These are phyloP conservation scores for Lasiodiplodia gonubiensis DNA, from an alignment of 2,329 filamentous ascomycete genomes.

Conservation along the genomic window DNA sequence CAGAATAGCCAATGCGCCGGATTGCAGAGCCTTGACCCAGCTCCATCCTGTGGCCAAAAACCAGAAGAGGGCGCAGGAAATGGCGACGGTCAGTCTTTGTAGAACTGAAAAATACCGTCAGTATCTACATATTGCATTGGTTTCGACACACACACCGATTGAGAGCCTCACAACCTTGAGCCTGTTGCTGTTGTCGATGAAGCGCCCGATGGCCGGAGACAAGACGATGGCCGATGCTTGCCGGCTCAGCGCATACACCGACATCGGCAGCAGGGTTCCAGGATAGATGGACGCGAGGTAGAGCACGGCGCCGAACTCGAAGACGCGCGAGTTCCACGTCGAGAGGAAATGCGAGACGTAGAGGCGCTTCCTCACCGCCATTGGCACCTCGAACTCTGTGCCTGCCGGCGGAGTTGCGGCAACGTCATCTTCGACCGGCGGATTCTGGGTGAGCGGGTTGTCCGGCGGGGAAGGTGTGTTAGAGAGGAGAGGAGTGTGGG, in stretches of 20 bases:
- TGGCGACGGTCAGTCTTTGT: background rate
- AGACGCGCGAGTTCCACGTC: constrained; percentile 56
- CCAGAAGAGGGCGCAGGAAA: background rate
- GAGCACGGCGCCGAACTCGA: constrained; percentile 58
- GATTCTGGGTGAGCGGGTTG: background rate
- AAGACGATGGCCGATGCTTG: constrained; percentile 63
- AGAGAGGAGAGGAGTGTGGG: background rate
- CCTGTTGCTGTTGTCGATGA: constrained; percentile 57
- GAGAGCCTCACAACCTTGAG: constrained; percentile 30
- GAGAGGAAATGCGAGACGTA: constrained; percentile 56
- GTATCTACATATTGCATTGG: too few relatives aligned
- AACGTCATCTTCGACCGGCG: background rate
- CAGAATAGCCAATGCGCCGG: background rate
- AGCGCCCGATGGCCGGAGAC: constrained; percentile 62
- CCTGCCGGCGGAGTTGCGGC: background rate
- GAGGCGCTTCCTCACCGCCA: constrained; percentile 34
- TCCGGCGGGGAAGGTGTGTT: background rate
- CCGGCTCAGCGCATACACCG: constrained; percentile 70
- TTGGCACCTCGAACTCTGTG: background rate
- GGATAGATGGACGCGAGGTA: constrained; percentile 55
- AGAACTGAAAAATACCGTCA: background rate
- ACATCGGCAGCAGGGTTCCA: constrained; percentile 67
- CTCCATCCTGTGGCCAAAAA: background rate
- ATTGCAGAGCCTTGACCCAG: background rate
- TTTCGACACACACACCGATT: background rate